Base-by-base conservation (phyloP, 2,329 filamentous ascomycete species). In the Tolypocladium tropicale region DNA sequence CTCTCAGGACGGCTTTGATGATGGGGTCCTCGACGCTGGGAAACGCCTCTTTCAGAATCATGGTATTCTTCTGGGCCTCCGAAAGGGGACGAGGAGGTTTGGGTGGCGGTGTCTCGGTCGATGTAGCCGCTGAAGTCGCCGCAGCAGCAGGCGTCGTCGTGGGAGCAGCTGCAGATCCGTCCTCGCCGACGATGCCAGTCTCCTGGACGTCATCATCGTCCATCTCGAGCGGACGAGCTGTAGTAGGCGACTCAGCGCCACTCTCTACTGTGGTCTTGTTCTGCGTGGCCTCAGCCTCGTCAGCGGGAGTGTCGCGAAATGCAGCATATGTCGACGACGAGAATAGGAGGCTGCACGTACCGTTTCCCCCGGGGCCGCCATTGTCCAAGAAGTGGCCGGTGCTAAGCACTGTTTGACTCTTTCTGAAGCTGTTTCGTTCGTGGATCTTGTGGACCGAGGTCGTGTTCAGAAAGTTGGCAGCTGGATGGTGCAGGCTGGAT, bases 31-130 rank as follows among this genome's bases (percentile, higher is more conserved):
- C 94, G 58, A 96, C 89, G 55, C 77, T 81, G 0, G 94, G 94
- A 65, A 99, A 99, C 0, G 94, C 94, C 71, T 99, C 94, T 70
- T 90, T 93, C 56, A 99, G 78, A 4, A 91, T 96, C 64, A 83
- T 82, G 72, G 93, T 88, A 52, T 90, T 91, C 75, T 95, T 88
- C 71, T 95, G 86, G 58, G 86, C 81, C 60, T 94, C 87, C 61
- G 83, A 89, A 65, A 90, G 67, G 51, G 93, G 93, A 57, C 92
- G 84, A 36, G 91, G 91, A 34, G 92, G 92, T 75, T 96, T 95
- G 43, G 88, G 80, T 14, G 91, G 91, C 28, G 86, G 72, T 23
- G 65, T 65, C 52, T 76, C 71, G 34, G 37, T 52, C 18, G 50
- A 36, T 5, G 55, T 23, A 12, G 43, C 18, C n/a, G 53, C 36